Base-by-base conservation (phyloP, 2,329 filamentous ascomycete species). In the Hymenoscyphus fructigenus region DNA sequence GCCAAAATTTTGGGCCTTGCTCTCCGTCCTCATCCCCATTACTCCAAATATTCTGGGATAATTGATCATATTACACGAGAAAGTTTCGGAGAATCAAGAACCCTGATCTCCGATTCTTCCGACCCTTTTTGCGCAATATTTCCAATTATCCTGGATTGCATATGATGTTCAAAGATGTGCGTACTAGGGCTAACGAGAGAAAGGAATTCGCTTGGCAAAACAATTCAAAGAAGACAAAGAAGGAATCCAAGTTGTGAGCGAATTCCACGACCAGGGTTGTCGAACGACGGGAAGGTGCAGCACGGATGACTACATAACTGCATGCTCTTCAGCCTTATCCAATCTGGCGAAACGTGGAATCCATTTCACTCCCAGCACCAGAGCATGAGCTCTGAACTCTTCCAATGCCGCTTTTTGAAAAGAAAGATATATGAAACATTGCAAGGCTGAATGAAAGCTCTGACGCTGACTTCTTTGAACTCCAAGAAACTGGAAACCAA, bases 171-270 rank as follows among this genome's bases (percentile, higher is more conserved):
- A 41, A 5, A 41, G 14, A 15, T n/a, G 14, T 14, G 26, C 41
- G 47, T n/a, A 29, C 65, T 68, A 26, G 67, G 29, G 14, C 23
- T 59, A 26, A 23, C 32, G 44, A 50, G 44, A 50, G n/a, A 23
- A 50, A 75, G 73, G 70, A 71, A 66, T 73, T 74, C 34, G 69
- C 74, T 63, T 75, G 73, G 73, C 74, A 75, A 62, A 72, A 72
- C 59, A 72, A 69, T 62, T 66, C 68, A n/a, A 73, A 72, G 58
- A 75, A 74, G 61, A 63, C 66, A 59, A 74, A 71, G 68, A 71
- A 68, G 47, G 62, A 66, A 26, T 65, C 67, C 9, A 68, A 68
- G 47, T 53, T 69, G 29, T 69, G 36, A 64, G 23, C 44, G 44
- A 20, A 50, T 23, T 23, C 44, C 44, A 50, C 44, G 6, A 23